These are phyloP conservation scores for Peronospora destructor DNA, from an alignment of 352 stramenopile species.

Conservation along the genomic window DNA sequence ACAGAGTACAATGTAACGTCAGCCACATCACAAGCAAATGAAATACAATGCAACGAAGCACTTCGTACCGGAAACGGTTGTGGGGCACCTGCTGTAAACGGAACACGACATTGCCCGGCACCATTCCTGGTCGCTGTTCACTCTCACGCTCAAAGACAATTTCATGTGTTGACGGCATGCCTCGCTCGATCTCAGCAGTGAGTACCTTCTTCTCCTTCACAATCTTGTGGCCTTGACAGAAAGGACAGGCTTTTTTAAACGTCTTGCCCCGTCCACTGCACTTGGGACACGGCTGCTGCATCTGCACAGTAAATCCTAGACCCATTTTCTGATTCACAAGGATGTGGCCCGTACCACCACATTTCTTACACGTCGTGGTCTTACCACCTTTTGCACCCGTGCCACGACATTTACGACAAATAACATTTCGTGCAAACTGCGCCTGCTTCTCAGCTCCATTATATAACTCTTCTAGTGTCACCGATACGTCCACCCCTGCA, in stretches of 20 bases:
- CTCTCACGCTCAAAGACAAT: constrained; percentile 85
- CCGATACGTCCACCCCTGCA: constrained; percentile 59
- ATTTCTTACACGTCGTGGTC: constrained; percentile 69
- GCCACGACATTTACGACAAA: constrained; percentile 80
- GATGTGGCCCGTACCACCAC: constrained; percentile 62
- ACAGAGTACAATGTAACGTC: constrained; percentile 1
- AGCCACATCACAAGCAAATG: neutral
- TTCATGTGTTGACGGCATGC: constrained; percentile 76
- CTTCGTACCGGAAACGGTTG: constrained; percentile 68
- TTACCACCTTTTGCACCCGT: constrained; percentile 80
- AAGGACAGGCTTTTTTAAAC: constrained; percentile 93
- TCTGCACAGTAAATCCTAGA: constrained; percentile 82
- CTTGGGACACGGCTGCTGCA: constrained; percentile 83
- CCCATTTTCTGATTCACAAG: constrained; percentile 80
- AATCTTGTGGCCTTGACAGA: constrained; percentile 78
- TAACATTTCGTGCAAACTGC: constrained; percentile 64
- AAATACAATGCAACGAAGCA: neutral
- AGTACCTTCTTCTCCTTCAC: constrained; percentile 77
- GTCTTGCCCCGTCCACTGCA: constrained; percentile 86
- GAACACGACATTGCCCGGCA: constrained; percentile 94
- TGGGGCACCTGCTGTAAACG: constrained; percentile 88
- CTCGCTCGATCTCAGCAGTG: constrained; percentile 68
- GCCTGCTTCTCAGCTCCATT: constrained; percentile 73
- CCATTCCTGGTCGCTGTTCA: constrained; percentile 75
- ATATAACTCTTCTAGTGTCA: constrained; percentile 84